Conservation (phyloP, 2,329 filamentous ascomycete species). For the Trichocomaceae sp. region DNA sequence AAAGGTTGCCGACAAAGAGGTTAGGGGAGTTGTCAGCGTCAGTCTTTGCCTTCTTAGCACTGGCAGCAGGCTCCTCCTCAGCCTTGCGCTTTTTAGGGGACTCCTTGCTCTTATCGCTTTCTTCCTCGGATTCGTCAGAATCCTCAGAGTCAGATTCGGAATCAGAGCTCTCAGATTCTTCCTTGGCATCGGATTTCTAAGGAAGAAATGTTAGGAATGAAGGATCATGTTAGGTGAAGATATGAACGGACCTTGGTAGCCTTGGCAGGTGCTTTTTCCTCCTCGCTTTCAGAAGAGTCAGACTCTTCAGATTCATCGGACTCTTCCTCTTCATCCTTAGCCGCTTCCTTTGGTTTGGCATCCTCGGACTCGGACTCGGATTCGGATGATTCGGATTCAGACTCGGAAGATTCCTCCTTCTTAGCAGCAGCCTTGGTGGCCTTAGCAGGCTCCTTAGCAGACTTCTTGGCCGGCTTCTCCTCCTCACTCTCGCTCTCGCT, state of each 20-base stretch:
- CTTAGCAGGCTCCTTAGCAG: slow-evolving; percentile 17
- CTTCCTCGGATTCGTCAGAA: slow-evolving; percentile 17
- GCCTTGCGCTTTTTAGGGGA: slow-evolving; percentile 45
- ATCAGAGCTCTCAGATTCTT: not conserved
- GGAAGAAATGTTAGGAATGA: not conserved
- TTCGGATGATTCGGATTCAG: slow-evolving; percentile 27
- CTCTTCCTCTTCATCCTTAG: slow-evolving; percentile 18
- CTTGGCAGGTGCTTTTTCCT: slow-evolving; percentile 17
- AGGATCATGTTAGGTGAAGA: not conserved
- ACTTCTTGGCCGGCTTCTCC: slow-evolving; percentile 32
- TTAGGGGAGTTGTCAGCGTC: slow-evolving; percentile 46
- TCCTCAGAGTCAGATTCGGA: slow-evolving; percentile 21
- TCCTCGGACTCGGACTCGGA: slow-evolving; percentile 26
- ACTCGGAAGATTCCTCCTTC: slow-evolving; percentile 25
- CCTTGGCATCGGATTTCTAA: slow-evolving; percentile 8
- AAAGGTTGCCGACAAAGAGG: slow-evolving; percentile 83
- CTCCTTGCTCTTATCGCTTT: slow-evolving; percentile 23
- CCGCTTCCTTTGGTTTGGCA: slow-evolving; percentile 13
- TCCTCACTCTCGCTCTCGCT: slow-evolving; percentile 30
- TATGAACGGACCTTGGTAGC: slow-evolving; percentile 16
- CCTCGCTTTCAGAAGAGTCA: slow-evolving; percentile 21
- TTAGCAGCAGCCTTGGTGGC: slow-evolving; percentile 26
- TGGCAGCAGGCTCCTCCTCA: slow-evolving; percentile 37
- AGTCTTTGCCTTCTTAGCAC: slow-evolving; percentile 59
- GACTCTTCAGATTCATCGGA: slow-evolving; percentile 26